A percentile compares a stretch with the other conserved stretches of the same genome.
phyloP scores from a whole-genome alignment of 2,329 filamentous ascomycete species.

The Claviceps digitariae region DNA sequence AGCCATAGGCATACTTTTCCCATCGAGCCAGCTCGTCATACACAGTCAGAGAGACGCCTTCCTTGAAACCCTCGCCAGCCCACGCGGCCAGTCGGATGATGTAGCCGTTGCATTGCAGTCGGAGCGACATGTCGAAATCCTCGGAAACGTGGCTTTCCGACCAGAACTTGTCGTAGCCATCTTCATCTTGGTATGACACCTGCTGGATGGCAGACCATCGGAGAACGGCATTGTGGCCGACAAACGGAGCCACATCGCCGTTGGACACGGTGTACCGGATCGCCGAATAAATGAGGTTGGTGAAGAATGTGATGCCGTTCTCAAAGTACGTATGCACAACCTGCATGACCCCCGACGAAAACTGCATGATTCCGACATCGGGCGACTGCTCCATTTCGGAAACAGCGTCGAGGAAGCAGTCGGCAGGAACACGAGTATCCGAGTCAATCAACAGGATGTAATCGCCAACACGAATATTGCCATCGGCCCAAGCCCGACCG shows the following conservation, averaged over 20 bases:
- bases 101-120: conserved; percentile 59
- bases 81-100: conserved; percentile 61
- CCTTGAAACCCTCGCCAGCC: conserved; percentile 65
- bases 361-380: conserved; percentile 67
- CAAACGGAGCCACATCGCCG: conserved; percentile 65
- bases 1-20: conserved; percentile 81
- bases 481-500: conserved; percentile 65
- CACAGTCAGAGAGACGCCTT: conserved; percentile 71
- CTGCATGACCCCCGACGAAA: conserved; percentile 67
- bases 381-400: conserved; percentile 72
- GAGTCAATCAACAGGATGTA: conserved; percentile 66
- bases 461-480: conserved; percentile 75
- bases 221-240: conserved; percentile 67
- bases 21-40: conserved; percentile 75
- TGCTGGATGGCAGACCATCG: conserved; percentile 65
- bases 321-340: conserved; percentile 62
- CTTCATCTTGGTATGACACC: conserved; percentile 55
- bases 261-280: conserved; percentile 67
- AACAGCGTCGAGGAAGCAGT: conserved; percentile 66
- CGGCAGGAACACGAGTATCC: conserved; percentile 62
- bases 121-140: conserved; percentile 71
- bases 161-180: conserved; percentile 69
- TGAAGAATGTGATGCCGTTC: conserved; percentile 58
- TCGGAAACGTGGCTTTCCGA: conserved; percentile 69
- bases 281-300: conserved; percentile 61